phyloP scores from a whole-genome alignment of 78 protist genomes.

The Dictyostelium capitatum region DNA sequence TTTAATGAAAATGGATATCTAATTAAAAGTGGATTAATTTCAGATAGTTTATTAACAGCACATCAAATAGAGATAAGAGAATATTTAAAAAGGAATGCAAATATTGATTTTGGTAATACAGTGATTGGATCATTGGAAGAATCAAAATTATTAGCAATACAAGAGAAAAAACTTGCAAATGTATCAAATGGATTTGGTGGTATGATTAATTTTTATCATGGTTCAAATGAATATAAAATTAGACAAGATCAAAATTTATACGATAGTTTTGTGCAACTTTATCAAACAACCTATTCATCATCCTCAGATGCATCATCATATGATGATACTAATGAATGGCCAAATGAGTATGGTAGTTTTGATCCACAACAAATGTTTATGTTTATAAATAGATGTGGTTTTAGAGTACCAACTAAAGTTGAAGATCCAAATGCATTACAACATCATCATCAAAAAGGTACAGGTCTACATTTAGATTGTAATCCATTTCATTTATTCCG shows the following conservation, averaged over 20 bases:
- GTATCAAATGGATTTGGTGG: constrained; percentile 78
- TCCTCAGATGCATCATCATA: background rate
- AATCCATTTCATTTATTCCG: constrained; percentile 71
- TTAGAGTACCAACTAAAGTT: constrained; percentile 32
- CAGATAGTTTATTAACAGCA: background rate
- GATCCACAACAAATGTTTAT: constrained; percentile 62
- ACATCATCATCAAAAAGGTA: constrained; percentile 57
- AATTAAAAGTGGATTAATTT: constrained; percentile 10
- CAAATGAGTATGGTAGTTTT: constrained; percentile 39
- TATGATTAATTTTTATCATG: constrained; percentile 75
- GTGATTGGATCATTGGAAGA: constrained; percentile 32
- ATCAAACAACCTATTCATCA: constrained; percentile 21
- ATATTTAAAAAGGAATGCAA: constrained; percentile 46
- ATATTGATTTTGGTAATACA: constrained; percentile 1
- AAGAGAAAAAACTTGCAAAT: constrained; percentile 15
- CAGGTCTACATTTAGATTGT: constrained; percentile 73
- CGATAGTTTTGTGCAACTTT: constrained; percentile 37
- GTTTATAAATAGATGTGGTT: constrained; percentile 80
- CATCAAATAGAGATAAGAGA: constrained; percentile 68
- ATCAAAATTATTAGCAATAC: background rate
- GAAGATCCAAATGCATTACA: background rate
- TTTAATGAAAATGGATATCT: constrained; percentile 46
- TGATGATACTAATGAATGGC: constrained; percentile 33
- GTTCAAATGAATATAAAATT: constrained; percentile 31
- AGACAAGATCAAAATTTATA: constrained; percentile 40